These are phyloP conservation scores for Pythium rhizo-oryzae DNA, from an alignment of 352 stramenopile genomes.

Conservation along the genomic window DNA sequence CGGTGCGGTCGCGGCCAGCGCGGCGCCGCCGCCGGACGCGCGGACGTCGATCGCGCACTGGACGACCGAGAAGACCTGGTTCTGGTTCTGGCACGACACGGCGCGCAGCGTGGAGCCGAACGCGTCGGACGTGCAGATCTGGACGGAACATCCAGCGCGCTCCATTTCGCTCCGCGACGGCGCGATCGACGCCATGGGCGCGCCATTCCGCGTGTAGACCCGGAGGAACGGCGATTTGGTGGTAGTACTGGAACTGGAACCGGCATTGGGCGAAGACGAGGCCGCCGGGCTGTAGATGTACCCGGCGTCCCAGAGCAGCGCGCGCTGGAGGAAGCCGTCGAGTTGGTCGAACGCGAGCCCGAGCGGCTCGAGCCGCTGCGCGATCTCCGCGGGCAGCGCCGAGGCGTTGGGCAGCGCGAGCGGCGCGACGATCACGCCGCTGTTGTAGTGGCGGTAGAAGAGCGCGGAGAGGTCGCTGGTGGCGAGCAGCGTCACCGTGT, in stretches of 20 bases:
- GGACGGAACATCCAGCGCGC: slow-evolving; percentile 27
- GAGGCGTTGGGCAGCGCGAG: slow-evolving; percentile 12
- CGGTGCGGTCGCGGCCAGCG: neutral
- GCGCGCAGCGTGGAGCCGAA: slow-evolving; percentile 24
- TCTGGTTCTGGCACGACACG: slow-evolving; percentile 18
- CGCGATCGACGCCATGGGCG: slow-evolving; percentile 28
- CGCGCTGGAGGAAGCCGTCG: slow-evolving; percentile 43
- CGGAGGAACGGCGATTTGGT: slow-evolving; percentile 22
- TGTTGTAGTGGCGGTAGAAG: slow-evolving; percentile 33
- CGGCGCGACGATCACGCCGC: slow-evolving; percentile 31
- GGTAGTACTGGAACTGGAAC: neutral
- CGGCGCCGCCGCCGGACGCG: neutral
- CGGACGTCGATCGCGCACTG: slow-evolving; percentile 29
- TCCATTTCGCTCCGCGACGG: slow-evolving; percentile 29
- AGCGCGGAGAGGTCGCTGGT: slow-evolving; percentile 25
- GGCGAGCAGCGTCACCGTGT: slow-evolving; percentile 21
- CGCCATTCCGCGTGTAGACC: slow-evolving; percentile 29
- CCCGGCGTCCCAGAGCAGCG: slow-evolving; percentile 59
- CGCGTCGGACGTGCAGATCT: slow-evolving; percentile 23
- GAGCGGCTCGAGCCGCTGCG: slow-evolving; percentile 13
- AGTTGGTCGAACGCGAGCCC: slow-evolving; percentile 29
- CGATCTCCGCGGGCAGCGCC: slow-evolving; percentile 12
- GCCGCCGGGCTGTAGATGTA: slow-evolving; percentile 37
- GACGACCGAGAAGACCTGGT: slow-evolving; percentile 11
- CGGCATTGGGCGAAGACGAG: neutral